Conservation (phyloP, 352 stramenopile species). For the Globisporangium spiculum region DNA sequence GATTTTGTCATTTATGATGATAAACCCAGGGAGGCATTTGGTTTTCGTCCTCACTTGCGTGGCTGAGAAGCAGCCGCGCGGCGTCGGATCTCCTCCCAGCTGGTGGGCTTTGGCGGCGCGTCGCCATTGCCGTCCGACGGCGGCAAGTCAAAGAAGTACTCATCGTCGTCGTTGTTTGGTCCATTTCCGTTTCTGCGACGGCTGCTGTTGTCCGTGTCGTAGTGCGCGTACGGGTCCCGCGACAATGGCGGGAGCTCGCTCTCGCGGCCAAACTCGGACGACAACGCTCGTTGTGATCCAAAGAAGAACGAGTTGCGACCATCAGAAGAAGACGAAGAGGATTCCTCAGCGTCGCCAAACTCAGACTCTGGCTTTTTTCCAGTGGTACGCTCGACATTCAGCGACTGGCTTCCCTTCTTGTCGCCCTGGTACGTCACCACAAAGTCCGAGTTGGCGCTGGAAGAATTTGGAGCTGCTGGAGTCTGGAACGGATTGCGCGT, state of each 20-base stretch:
- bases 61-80: conserved; percentile 36
- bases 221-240: conserved; percentile 36
- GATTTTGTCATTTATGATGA: not conserved
- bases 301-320: conserved; percentile 55
- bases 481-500: conserved; percentile 15
- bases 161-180: conserved; percentile 34
- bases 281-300: conserved; percentile 20
- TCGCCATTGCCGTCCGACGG: conserved; percentile 20
- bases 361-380: not conserved
- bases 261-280: conserved; percentile 12
- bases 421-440: not conserved
- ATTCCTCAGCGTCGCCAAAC: conserved; percentile 9
- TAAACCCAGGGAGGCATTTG: not conserved
- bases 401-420: not conserved
- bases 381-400: not conserved
- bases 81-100: conserved; percentile 77
- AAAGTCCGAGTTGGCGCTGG: conserved; percentile 16
- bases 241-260: conserved; percentile 29
- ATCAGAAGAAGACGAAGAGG: conserved; percentile 1
- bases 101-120: conserved; percentile 38
- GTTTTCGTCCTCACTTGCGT: conserved; percentile 35
- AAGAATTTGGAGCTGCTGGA: not conserved
- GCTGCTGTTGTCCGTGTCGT: conserved; percentile 14
- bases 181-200: conserved; percentile 3
- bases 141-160: conserved; percentile 46